Evolutionary conservation across 345 rosid genomes (phyloP).

Genomic region (Kandelia obovata): DNA sequence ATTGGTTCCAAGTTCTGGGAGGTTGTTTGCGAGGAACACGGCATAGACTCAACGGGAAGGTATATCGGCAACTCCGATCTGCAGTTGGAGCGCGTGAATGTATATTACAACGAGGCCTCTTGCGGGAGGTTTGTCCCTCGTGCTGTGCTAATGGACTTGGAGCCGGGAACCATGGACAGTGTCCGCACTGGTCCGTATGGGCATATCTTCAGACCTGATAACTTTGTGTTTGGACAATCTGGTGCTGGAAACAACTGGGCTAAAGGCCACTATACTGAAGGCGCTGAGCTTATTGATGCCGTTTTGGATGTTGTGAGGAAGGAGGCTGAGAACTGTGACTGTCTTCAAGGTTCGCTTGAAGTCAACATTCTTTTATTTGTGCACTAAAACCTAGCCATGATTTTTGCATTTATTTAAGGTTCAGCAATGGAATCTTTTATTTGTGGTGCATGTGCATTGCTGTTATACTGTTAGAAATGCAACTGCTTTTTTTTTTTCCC

Average conservation of each 20-base stretch:
- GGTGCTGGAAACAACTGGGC: constrained; percentile 34
- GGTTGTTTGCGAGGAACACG: constrained; percentile 29
- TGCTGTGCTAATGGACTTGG: constrained; percentile 30
- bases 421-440: no score
- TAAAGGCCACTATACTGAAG: constrained; percentile 28
- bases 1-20: constrained; percentile 30
- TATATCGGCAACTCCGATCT: constrained; percentile 24
- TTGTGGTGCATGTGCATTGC: no score
- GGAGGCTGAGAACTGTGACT: constrained; percentile 28
- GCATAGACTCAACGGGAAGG: constrained; percentile 24
- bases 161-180: constrained; percentile 33
- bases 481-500: no score
- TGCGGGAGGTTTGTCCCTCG: constrained; percentile 28
- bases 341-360: constrained; percentile 23
- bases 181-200: constrained; percentile 30
- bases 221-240: constrained; percentile 29
- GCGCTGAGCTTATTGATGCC: constrained; percentile 27
- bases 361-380: background rate
- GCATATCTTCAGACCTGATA: constrained; percentile 28
- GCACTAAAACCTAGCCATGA: no score
- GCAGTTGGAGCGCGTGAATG: constrained; percentile 26
- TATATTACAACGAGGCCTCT: constrained; percentile 26
- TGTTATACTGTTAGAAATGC: no score
- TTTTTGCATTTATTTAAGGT: background rate
- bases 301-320: constrained; percentile 30